Evolutionary conservation across 139 green algal species (phyloP), one percentile per base, ranked within the genome.

Genomic region (Spirogloea muscicola): DNA sequence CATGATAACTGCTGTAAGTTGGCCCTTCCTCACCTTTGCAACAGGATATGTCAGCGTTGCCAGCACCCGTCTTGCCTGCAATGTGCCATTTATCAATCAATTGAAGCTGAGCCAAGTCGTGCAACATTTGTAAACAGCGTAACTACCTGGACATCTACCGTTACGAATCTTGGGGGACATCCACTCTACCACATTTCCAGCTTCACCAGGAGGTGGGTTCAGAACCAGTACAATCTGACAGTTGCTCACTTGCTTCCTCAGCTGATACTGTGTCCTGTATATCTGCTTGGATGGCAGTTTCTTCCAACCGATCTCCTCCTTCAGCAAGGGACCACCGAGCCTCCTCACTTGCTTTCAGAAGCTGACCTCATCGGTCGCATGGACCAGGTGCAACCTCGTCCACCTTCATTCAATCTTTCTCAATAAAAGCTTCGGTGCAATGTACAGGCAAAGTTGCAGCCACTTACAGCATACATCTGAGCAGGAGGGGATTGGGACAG

Each of bases 131-230:
- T n/a, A n/a, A n/a, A 6, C 87, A 95, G 81, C 85, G 89, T 66
- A 97, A 97, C 83, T 99, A 89, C 86, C 88, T 99, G 81, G 89
- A 96, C 5, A 90, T 99, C 34, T 99, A 96, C 84, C 84, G 87
- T 13, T 74, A 42, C 33, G 52, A 64, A 6, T 36, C n/a, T 9
- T 81, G 68, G 68, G 69, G 68, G 16, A 42, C 44, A 10, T 9
- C 10, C 52, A 71, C 29, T 4, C 18, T 82, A 38, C 48, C 68
- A 0, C 38, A 59, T 10, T 70, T 79, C 36, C 68, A 57, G 9
- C n/a, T 49, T 16, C 48, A 49, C 66, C 48, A 73, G 41, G 36
- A 75, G 33, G 71, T 52, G 87, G 86, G 9, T 74, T 92, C 75
- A 81, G 27, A 5, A 31, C 21, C 46, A 21, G 46, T n/a, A 31